These are phyloP conservation scores for Fraxinus paxiana DNA, from an alignment of 305 asterid species.

Conservation along the genomic window DNA sequence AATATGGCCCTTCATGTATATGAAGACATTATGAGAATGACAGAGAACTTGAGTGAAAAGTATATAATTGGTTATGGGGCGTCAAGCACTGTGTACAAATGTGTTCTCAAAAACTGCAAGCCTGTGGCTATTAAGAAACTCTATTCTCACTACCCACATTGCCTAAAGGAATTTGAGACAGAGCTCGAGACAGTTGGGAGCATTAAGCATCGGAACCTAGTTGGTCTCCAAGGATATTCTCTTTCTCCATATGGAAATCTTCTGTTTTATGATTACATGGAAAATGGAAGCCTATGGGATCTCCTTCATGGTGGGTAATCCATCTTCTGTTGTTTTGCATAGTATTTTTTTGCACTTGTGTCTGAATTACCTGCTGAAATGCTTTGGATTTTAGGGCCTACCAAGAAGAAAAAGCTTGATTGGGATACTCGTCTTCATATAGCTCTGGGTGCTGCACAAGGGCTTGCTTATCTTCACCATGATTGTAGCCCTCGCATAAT, in stretches of 20 bases:
- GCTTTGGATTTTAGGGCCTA: conserved; percentile 40
- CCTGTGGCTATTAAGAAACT: conserved; percentile 95
- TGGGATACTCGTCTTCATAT: conserved; percentile 76
- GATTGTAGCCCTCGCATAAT: conserved; percentile 87
- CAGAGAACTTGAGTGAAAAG: conserved; percentile 89
- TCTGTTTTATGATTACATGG: conserved; percentile 93
- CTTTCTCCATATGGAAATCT: conserved; percentile 81
- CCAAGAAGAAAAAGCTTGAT: conserved; percentile 66
- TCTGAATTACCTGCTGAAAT: not conserved
- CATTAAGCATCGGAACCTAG: conserved; percentile 90
- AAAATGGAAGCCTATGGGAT: conserved; percentile 98
- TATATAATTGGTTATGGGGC: conserved; percentile 87
- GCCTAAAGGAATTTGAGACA: conserved; percentile 83
- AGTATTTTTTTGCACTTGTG: not conserved
- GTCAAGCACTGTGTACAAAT: conserved; percentile 90
- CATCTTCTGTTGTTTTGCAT: not conserved
- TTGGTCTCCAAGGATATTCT: conserved; percentile 88
- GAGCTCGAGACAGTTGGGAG: conserved; percentile 90
- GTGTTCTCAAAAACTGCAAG: conserved; percentile 83
- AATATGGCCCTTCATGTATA: conserved; percentile 96
- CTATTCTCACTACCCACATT: conserved; percentile 72
- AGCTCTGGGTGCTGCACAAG: conserved; percentile 84
- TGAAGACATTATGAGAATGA: conserved; percentile 96
- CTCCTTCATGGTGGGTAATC: conserved; percentile 70
- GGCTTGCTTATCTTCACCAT: conserved; percentile 91